Conservation (phyloP, 202 grass and related monocot genomes). For the Schoenoplectus tabernaemontani region DNA sequence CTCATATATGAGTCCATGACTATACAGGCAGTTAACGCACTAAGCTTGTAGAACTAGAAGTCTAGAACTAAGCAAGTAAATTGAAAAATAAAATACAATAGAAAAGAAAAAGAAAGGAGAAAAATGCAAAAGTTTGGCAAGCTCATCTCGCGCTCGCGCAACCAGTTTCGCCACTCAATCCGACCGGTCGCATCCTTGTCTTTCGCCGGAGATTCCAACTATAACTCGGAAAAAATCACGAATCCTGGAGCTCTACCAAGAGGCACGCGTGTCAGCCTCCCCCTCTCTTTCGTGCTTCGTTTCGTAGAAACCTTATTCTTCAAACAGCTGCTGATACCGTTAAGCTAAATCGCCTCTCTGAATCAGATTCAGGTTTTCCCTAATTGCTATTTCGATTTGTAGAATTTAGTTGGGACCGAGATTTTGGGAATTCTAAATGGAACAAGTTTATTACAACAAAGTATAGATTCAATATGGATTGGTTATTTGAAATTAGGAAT, state of each 20-base stretch:
- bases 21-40: too few species aligned
- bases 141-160: conserved; percentile 6
- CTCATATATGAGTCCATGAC: too few species aligned
- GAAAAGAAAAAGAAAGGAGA: not conserved
- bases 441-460: not conserved
- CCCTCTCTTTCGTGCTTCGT: conserved; percentile 6
- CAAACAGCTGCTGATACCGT: conserved; percentile 35
- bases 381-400: conserved; percentile 5
- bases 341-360: conserved; percentile 39
- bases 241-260: not conserved
- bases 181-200: not conserved
- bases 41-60: too few species aligned
- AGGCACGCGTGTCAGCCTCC: not conserved
- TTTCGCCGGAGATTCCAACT: not conserved
- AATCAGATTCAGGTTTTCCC: conserved; percentile 41
- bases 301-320: conserved; percentile 35
- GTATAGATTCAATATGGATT: not conserved
- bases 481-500: conserved; percentile 36
- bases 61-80: not conserved
- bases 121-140: not conserved
- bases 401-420: not conserved
- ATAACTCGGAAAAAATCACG: not conserved
- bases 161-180: conserved; percentile 30
- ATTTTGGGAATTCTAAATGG: conserved; percentile 1
- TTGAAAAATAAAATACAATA: not conserved